phyloP scores from a whole-genome alignment of 2,329 filamentous ascomycete species.

The Apiospora koreana region DNA sequence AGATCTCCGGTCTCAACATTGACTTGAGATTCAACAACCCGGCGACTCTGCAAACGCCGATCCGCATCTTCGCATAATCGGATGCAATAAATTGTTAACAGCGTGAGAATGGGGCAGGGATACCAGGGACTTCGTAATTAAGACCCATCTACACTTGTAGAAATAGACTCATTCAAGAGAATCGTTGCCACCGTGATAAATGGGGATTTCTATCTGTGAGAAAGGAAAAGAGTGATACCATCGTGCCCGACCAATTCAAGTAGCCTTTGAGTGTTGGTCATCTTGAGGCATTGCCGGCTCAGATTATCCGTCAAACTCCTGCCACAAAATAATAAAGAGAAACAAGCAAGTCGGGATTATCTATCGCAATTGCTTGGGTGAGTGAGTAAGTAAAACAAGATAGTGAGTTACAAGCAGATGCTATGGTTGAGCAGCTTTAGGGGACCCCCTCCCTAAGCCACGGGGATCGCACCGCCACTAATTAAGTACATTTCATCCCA shows the following conservation, averaged over 20 bases:
- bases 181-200: neutral
- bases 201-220: neutral
- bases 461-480: constrained; percentile 6
- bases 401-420: neutral
- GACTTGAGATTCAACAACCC: constrained; percentile 60
- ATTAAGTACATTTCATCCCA: constrained; percentile 10
- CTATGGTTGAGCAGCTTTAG: neutral
- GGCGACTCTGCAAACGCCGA: constrained; percentile 25
- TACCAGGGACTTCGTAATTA: neutral
- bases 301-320: neutral
- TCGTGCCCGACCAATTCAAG: neutral
- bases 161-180: neutral
- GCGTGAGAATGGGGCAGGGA: neutral
- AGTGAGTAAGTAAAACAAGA: neutral
- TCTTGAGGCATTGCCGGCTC: neutral
- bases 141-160: neutral
- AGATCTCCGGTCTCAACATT: constrained; percentile 52
- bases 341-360: neutral
- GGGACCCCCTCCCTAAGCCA: neutral
- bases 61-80: constrained; percentile 31
- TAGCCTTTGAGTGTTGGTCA: neutral
- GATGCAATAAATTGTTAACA: neutral
- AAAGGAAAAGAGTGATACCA: neutral
- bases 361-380: neutral
- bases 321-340: neutral